Evolutionary conservation across 1,139 yeast species (phyloP), one percentile per base, ranked within the genome.

Genomic region (Geotrichum citri-aurantii): DNA sequence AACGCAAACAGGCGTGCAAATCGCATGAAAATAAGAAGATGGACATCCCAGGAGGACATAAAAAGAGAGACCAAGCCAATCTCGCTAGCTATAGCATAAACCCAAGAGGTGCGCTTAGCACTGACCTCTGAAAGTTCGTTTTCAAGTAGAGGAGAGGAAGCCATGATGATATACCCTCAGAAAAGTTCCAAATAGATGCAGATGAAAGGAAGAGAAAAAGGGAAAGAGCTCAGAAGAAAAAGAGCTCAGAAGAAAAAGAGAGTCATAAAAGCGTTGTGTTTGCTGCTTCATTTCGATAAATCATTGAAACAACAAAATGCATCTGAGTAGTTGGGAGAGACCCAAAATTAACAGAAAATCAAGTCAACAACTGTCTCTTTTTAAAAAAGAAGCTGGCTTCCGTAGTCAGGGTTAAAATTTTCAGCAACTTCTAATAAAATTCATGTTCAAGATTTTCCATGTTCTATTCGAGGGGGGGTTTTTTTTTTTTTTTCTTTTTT

Each of bases 1-100:
- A 85, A 91, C 1, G 95, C 86, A 61, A 84, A 75, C 81, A 88
- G 79, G 26, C 97, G 77, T 37, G 87, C 75, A 65, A 88, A 85
- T 17, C 87, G 88, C 11, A 92, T 85, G 8, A 75, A 72, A 83
- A 95, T 84, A 50, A 91, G 78, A 31, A 89, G 70, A 64, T 83
- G 77, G 33, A 85, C 82, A 69, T 91, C 96, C 51, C 58, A 29
- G 11, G 60, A 42, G 8, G 61, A 52, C 44, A 50, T 37, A 37
- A 37, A 48, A 33, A 61, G 54, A 4, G 60, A 42, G 31, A 53
- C 53, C 5, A 62, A 55, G 17, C 64, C 64, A 14, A 59, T 17
- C 26, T 59, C 55, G 26, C 58, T 61, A 12, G 46, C 48, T 24
- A 52, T 23, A 21, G 52, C 37, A 29, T 48, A 37, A 6, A n/a